Evolutionary conservation across 1,139 yeast species (phyloP), one percentile per base, ranked within the genome.

Genomic region (Yamadazyma oceani): DNA sequence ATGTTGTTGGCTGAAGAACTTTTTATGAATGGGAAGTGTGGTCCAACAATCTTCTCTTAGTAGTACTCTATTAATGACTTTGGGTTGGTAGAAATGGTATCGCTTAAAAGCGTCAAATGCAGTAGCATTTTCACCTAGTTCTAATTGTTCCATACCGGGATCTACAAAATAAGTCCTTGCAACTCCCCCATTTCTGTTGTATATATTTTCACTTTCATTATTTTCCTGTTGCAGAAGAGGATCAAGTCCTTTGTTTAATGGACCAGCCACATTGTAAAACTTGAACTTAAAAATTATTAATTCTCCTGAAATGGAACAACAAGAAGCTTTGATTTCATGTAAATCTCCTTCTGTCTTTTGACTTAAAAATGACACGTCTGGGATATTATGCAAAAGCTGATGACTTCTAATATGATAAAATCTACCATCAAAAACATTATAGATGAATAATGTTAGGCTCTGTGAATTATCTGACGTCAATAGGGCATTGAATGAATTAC

Each of bases 401-500:
- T 70, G 75, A 3, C 79, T 60, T 23, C 58, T 60, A 2, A 60
- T 56, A 34, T 60, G 65, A 40, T 60, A 60, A 37, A 69, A 69
- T 34, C 54, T 41, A 8, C 49, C 43, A 38, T 62, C 69, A 2
- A 13, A 35, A 3, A 42, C 44, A 35, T 60, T 59, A 42, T 63
- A 62, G 41, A 67, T 62, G 40, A 75, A 66, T 3, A 80, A 42
- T 0, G 75, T 62, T 1, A 79, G 56, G 12, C 62, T 58, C 40
- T 70, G 77, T 2, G 79, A 67, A 53, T 84, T 84, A 47, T 82
- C 88, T 0, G 87, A 75, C 0, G 75, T 66, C 0, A 66, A 78
- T 9, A 83, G 44, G 17, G 77, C 44, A 40, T 69, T 57, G 36
- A 63, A 70, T 3, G 21, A 44, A 23, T n/a, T 53, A 41, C 49